phyloP scores from a whole-genome alignment of 768 basidiomycete genomes.

The Chalciporus piperatus region DNA sequence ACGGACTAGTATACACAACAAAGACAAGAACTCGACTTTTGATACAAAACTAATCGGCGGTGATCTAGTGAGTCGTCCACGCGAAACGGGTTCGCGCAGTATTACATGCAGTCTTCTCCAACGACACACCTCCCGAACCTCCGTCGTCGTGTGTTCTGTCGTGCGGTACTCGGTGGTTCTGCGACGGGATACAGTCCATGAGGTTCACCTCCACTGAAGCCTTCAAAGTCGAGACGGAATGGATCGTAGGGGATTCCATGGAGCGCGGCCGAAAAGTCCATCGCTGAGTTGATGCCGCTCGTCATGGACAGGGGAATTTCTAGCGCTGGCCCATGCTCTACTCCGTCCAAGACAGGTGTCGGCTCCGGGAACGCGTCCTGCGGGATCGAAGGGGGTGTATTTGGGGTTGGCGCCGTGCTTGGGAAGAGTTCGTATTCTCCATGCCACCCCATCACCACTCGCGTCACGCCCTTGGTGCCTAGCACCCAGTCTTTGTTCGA shows the following conservation, averaged over 20 bases:
- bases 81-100: background rate
- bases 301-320: background rate
- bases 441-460: slow-evolving; percentile 18
- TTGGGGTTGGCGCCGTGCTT: background rate
- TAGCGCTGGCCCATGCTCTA: background rate
- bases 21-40: background rate
- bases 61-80: too few relatives aligned
- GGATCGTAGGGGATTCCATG: slow-evolving; percentile 19
- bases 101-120: slow-evolving; percentile 12
- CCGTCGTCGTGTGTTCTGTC: slow-evolving; percentile 1
- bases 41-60: background rate
- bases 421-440: slow-evolving; percentile 18
- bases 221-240: slow-evolving; percentile 17
- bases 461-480: background rate
- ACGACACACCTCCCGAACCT: slow-evolving; percentile 17
- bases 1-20: background rate
- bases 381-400: slow-evolving; percentile 11
- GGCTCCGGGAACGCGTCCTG: slow-evolving; percentile 24
- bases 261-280: background rate
- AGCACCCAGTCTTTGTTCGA: slow-evolving; percentile 1
- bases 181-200: slow-evolving; percentile 9
- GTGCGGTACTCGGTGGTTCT: slow-evolving; percentile 4
- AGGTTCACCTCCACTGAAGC: background rate
- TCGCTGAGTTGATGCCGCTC: background rate
- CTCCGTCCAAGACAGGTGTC: slow-evolving; percentile 6